Evolutionary conservation across 2,329 filamentous ascomycete species (phyloP).

Genomic region (Capronia coronata): DNA sequence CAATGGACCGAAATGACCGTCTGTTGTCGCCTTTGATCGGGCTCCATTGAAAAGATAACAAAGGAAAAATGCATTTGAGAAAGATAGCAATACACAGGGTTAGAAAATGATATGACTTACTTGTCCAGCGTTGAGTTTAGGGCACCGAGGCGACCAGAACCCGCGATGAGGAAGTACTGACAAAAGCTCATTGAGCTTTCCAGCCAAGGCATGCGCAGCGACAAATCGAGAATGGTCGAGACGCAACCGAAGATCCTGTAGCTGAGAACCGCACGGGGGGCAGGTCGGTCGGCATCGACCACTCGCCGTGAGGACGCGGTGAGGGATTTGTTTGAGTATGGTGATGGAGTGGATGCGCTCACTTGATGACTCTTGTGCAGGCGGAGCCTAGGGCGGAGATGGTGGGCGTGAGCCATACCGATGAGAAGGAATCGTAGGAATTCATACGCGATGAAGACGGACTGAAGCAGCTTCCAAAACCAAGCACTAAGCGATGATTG

Average conservation of each 20-base stretch:
- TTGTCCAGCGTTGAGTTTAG: constrained; percentile 78
- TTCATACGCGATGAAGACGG: constrained; percentile 49
- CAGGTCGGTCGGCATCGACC: constrained; percentile 30
- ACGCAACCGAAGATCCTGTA: constrained; percentile 73
- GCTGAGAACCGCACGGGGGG: constrained; percentile 58
- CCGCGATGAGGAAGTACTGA: constrained; percentile 65
- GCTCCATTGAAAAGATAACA: constrained; percentile 9
- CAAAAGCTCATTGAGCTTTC: constrained; percentile 66
- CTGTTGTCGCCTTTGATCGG: constrained; percentile 3
- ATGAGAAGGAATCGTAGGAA: constrained; percentile 58
- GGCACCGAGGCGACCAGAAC: constrained; percentile 67
- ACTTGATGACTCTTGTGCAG: constrained; percentile 13
- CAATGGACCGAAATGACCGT: constrained; percentile 8
- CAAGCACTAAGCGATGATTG: constrained; percentile 36
- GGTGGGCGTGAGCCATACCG: constrained; percentile 21
- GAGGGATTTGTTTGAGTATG: constrained; percentile 10
- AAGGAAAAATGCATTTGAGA: too few relatives aligned
- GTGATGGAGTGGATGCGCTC: constrained; percentile 8
- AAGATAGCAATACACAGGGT: too few relatives aligned
- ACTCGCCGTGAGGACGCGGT: constrained; percentile 6
- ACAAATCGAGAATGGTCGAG: constrained; percentile 65
- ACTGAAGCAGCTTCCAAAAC: constrained; percentile 50
- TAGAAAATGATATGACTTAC: too few relatives aligned
- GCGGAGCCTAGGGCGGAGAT: constrained; percentile 25
- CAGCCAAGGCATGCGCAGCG: constrained; percentile 85